phyloP scores from a whole-genome alignment of 495 filamentous ascomycete genomes.

The Talaromyces ruber region DNA sequence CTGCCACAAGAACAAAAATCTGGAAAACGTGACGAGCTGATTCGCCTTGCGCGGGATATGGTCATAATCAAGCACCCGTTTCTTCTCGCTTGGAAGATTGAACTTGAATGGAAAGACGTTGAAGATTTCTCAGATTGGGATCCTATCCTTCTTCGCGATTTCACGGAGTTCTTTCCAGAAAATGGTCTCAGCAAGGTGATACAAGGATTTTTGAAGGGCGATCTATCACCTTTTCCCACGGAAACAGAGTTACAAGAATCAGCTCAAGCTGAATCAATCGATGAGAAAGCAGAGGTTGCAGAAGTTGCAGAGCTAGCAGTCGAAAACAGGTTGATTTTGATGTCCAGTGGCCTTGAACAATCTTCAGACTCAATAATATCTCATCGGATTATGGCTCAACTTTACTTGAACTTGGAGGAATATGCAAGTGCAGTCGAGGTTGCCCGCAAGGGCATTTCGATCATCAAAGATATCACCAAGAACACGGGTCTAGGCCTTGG shows the following conservation, averaged over 20 bases:
- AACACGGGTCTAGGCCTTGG: conserved; percentile 58
- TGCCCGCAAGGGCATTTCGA: conserved; percentile 59
- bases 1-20: conserved; percentile 55
- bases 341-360: conserved; percentile 72
- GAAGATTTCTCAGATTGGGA: conserved; percentile 67
- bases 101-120: conserved; percentile 80
- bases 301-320: conserved; percentile 45
- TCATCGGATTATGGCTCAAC: conserved; percentile 75
- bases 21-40: conserved; percentile 58
- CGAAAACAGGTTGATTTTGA: conserved; percentile 68
- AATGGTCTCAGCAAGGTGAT: conserved; percentile 73
- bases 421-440: conserved; percentile 75
- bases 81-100: conserved; percentile 81
- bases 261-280: conserved; percentile 23
- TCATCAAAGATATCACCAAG: conserved; percentile 48
- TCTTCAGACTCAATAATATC: conserved; percentile 67
- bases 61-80: conserved; percentile 94
- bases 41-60: conserved; percentile 74
- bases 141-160: conserved; percentile 63
- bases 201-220: conserved; percentile 69
- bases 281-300: conserved; percentile 22
- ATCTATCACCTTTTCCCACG: conserved; percentile 72
- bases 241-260: conserved; percentile 20
- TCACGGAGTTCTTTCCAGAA: conserved; percentile 75
- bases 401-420: conserved; percentile 80